Conservation (phyloP, 495 filamentous ascomycete genomes). For the Daldinia decipiens region DNA sequence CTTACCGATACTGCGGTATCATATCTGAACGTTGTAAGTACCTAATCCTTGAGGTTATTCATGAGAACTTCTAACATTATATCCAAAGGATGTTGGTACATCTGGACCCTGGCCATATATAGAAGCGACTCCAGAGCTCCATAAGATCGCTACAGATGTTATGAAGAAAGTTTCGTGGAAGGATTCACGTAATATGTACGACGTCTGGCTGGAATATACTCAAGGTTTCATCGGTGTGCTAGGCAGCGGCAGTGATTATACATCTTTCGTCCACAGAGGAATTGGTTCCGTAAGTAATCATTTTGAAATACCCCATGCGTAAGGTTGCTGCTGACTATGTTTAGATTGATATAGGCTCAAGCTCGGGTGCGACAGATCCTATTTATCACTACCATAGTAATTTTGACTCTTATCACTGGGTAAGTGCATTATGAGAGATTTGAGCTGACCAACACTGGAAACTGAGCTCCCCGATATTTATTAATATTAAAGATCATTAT, state of each 20-base stretch:
- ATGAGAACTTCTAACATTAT: background rate
- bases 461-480: background rate
- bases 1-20: constrained; percentile 76
- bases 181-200: constrained; percentile 74
- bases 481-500: too few species aligned
- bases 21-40: constrained; percentile 77
- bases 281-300: constrained; percentile 76
- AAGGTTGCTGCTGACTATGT: background rate
- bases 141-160: constrained; percentile 72
- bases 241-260: constrained; percentile 85
- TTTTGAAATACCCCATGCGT: constrained; percentile 33
- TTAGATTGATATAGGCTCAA: constrained; percentile 76
- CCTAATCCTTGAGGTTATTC: background rate
- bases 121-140: constrained; percentile 77
- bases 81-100: constrained; percentile 70
- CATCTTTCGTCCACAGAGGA: constrained; percentile 84
- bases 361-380: constrained; percentile 55
- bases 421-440: constrained; percentile 13
- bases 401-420: constrained; percentile 85
- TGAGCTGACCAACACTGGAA: background rate
- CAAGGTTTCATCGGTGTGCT: constrained; percentile 62
- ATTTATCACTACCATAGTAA: constrained; percentile 82
- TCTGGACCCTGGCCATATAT: constrained; percentile 73
- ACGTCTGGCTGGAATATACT: constrained; percentile 63
- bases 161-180: constrained; percentile 76